Base-by-base conservation (phyloP, 2,329 filamentous ascomycete species). In the Cercospora janseana region DNA sequence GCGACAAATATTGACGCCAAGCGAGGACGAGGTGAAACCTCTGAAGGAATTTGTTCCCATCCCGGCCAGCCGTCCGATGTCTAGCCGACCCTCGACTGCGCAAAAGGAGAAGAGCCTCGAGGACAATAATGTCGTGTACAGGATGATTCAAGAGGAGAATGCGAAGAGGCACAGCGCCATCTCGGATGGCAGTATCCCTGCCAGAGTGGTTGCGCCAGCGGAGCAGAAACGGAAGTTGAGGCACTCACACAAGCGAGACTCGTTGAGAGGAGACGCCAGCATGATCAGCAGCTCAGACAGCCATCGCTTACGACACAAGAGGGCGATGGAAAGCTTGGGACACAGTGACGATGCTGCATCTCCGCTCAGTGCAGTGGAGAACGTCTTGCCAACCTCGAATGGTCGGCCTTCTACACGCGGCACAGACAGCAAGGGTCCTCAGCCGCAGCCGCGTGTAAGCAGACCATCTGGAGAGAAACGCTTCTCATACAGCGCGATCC, bases 151-250 rank as follows among this genome's bases (percentile, higher is more conserved):
- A 35, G 57, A 60, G 44, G 60, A 63, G 41, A 65, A 64, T 40
- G 61, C 54, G n/a, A 63, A 63, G 41, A 51, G 62, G 9, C 62
- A 65, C 45, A 61, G 58, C 35, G 51, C 56, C 8, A 55, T 62
- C 26, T 61, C 59, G 32, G 51, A 58, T 29, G 57, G 52, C n/a
- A 58, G 57, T 16, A 51, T 65, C 6, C 49, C 47, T 9, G 53
- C 57, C 4, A 49, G 38, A 43, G 51, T 57, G n/a, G 23, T 52
- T 9, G 51, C 51, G 15, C 32, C 44, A 8, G 51, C 49, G 16
- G 55, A 56, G 27, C 37, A 48, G n/a, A 53, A 56, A 43, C 57
- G 52, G 23, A 63, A 52, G 42, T 44, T 63, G 44, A 52, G 54
- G 46, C 61, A 64, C 13, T 52, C 58, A 10, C 49, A 49, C 10